Percentiles rank a stretch among this genome's conserved stretches.
phyloP scores from a whole-genome alignment of 164 flowering plant genomes.

The Akebia trifoliata region DNA sequence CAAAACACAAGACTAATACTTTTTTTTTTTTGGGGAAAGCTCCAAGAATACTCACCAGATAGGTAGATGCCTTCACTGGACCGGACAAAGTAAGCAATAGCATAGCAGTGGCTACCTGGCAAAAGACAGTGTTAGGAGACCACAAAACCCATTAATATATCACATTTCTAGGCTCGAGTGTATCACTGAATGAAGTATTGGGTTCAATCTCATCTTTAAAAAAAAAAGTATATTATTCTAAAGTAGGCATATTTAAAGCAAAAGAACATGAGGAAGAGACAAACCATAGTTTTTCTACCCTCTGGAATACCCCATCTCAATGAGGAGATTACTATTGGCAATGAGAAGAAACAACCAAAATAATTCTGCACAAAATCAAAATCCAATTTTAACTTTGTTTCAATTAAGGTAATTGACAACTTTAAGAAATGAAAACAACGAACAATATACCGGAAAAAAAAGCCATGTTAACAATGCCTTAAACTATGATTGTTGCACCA shows the following conservation, averaged over 20 bases:
- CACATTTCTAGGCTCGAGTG: neutral
- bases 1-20: neutral
- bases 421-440: neutral
- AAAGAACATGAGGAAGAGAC: slow-evolving; percentile 3
- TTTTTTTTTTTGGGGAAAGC: neutral
- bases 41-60: slow-evolving; percentile 48
- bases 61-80: slow-evolving; percentile 77
- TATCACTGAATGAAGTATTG: no score
- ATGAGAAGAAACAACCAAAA: slow-evolving; percentile 85
- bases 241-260: neutral
- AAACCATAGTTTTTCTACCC: slow-evolving; percentile 90
- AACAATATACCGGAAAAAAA: neutral
- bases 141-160: neutral
- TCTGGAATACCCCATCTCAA: slow-evolving; percentile 88
- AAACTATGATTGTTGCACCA: neutral
- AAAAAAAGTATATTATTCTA: neutral
- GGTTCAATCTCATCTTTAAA: neutral
- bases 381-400: neutral
- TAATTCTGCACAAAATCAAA: slow-evolving; percentile 52
- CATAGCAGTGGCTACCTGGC: slow-evolving; percentile 83
- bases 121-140: neutral
- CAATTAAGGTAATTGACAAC: neutral
- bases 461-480: neutral
- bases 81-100: slow-evolving; percentile 76
- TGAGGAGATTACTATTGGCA: slow-evolving; percentile 85